These are phyloP conservation scores for Neofusicoccum ribis DNA, from an alignment of 2,329 filamentous ascomycete genomes.

Conservation along the genomic window DNA sequence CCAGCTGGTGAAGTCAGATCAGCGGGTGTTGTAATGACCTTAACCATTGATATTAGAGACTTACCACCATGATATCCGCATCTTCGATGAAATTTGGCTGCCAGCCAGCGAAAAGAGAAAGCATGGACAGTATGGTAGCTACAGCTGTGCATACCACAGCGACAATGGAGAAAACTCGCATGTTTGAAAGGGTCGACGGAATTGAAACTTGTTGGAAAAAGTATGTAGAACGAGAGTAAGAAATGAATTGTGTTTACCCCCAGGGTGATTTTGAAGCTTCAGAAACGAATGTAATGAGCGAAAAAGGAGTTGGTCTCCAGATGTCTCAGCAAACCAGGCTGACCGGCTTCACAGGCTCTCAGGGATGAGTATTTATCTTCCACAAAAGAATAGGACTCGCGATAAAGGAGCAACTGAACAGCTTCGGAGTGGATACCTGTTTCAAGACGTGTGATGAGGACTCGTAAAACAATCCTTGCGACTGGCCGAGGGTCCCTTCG, in stretches of 20 bases:
- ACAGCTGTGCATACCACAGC: slow-evolving; percentile 53
- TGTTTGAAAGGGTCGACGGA: slow-evolving; percentile 36
- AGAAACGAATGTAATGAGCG: too few relatives aligned
- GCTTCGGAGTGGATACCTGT: neutral
- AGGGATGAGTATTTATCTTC: neutral
- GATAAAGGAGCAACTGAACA: neutral
- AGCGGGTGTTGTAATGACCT: too few relatives aligned
- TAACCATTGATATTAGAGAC: neutral
- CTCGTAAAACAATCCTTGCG: neutral
- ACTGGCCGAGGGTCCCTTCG: neutral
- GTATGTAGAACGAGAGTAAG: neutral
- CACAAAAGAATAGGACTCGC: neutral
- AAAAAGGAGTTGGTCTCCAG: too few relatives aligned
- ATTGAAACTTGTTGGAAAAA: neutral
- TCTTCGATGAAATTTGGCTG: slow-evolving; percentile 58
- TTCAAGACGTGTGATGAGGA: neutral
- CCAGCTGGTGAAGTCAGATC: too few relatives aligned
- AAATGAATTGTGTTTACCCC: neutral
- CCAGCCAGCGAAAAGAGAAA: slow-evolving; percentile 63
- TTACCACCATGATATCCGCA: slow-evolving; percentile 58
- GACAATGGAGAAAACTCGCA: slow-evolving; percentile 52
- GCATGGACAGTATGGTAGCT: slow-evolving; percentile 60
- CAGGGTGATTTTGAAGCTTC: too few relatives aligned
- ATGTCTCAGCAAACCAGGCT: too few relatives aligned
- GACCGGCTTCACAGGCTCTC: neutral